Conservation (phyloP, 2,329 filamentous ascomycete genomes). For the Triangularia verruculosa region DNA sequence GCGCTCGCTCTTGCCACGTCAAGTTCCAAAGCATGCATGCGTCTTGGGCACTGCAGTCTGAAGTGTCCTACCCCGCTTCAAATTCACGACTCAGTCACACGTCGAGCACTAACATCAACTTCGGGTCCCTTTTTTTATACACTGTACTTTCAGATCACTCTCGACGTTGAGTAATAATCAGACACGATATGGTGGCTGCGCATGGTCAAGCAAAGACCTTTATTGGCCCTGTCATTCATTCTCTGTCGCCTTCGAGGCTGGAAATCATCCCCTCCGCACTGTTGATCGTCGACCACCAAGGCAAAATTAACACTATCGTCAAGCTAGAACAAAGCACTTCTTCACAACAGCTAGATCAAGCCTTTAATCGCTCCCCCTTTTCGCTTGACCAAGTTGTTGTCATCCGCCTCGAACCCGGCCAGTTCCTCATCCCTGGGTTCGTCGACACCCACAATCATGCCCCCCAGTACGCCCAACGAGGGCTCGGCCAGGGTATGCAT, state of each 20-base stretch:
- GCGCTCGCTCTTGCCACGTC: neutral
- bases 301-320: conserved; percentile 29
- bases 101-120: neutral
- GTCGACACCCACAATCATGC: conserved; percentile 69
- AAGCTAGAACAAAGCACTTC: conserved; percentile 12
- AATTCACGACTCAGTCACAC: neutral
- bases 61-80: neutral
- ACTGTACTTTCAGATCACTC: neutral
- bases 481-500: conserved; percentile 49
- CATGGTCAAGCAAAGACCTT: neutral
- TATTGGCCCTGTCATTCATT: conserved; percentile 22
- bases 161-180: neutral
- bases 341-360: conserved; percentile 1
- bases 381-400: conserved; percentile 19
- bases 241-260: conserved; percentile 15
- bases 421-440: conserved; percentile 59
- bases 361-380: conserved; percentile 11
- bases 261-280: conserved; percentile 20
- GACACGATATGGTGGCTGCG: neutral
- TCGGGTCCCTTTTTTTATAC: neutral
- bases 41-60: neutral
- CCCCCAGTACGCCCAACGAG: conserved; percentile 52
- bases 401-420: conserved; percentile 29
- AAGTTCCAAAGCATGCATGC: neutral
- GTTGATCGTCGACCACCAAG: conserved; percentile 25